Conservation (phyloP, 2,329 filamentous ascomycete genomes). For the Phaeosphaeriaceae sp. region DNA sequence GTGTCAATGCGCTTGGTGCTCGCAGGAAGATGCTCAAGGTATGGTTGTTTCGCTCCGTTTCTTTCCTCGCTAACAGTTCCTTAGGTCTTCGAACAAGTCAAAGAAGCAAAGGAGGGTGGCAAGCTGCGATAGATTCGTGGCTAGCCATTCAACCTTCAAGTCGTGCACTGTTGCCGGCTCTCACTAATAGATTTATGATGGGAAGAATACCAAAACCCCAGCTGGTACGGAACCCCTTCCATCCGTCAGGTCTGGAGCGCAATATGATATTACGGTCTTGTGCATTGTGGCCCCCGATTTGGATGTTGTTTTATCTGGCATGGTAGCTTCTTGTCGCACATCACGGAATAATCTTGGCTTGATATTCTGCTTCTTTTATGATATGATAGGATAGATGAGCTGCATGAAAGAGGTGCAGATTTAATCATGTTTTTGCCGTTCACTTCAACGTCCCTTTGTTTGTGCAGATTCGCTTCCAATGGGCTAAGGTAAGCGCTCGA, state of each 20-base stretch:
- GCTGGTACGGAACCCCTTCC: slow-evolving; percentile 29
- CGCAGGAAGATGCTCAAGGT: slow-evolving; percentile 98
- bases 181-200: slow-evolving; percentile 30
- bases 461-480: background rate
- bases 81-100: slow-evolving; percentile 92
- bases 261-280: slow-evolving; percentile 22
- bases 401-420: background rate
- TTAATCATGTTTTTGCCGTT: slow-evolving; percentile 4
- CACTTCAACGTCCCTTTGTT: background rate
- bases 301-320: slow-evolving; percentile 18
- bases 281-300: slow-evolving; percentile 14
- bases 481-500: background rate
- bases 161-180: slow-evolving; percentile 6
- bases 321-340: slow-evolving; percentile 12
- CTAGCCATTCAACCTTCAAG: slow-evolving; percentile 3
- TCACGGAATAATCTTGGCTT: slow-evolving; percentile 2
- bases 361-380: background rate
- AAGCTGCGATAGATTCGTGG: slow-evolving; percentile 41
- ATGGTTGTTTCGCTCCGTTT: slow-evolving; percentile 27
- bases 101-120: slow-evolving; percentile 62
- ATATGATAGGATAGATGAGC: slow-evolving; percentile 1
- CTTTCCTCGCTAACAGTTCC: slow-evolving; percentile 39
- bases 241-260: slow-evolving; percentile 33
- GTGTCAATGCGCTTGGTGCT: slow-evolving; percentile 93
- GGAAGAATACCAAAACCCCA: slow-evolving; percentile 25